Evolutionary conservation across 192 early-diverging fungal species (phyloP).

Genomic region (Coemansia sp.): DNA sequence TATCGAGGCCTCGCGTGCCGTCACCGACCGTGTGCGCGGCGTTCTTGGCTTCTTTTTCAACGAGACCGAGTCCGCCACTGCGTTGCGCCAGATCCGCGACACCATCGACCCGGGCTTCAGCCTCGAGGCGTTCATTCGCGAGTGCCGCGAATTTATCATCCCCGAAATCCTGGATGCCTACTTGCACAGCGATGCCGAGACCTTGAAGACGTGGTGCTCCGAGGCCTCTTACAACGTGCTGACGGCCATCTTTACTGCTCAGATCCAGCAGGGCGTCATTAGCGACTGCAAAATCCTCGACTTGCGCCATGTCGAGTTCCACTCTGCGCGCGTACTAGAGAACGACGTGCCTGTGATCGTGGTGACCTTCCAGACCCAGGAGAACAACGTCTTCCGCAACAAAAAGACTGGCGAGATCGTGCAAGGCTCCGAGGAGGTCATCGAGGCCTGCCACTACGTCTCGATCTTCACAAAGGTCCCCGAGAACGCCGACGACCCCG

Average conservation of each 20-base stretch:
- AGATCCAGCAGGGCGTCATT: slow-evolving; percentile 84
- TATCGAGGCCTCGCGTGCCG: slow-evolving; percentile 70
- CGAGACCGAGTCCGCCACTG: slow-evolving; percentile 92
- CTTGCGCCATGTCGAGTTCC: slow-evolving; percentile 87
- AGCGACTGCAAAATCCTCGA: slow-evolving; percentile 96
- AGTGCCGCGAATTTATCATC: slow-evolving; percentile 89
- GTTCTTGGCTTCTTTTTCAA: slow-evolving; percentile 82
- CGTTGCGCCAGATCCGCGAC: slow-evolving; percentile 79
- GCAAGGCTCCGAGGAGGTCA: slow-evolving; percentile 85
- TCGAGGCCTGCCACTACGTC: slow-evolving; percentile 86
- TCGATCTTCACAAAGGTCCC: slow-evolving; percentile 91
- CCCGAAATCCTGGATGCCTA: slow-evolving; percentile 98
- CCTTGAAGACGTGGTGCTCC: slow-evolving; percentile 91
- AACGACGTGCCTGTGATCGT: slow-evolving; percentile 93
- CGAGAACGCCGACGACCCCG: slow-evolving; percentile 73
- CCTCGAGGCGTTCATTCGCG: slow-evolving; percentile 86
- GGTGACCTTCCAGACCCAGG: slow-evolving; percentile 90
- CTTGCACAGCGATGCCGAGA: slow-evolving; percentile 80
- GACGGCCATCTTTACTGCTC: slow-evolving; percentile 79
- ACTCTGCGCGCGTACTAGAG: slow-evolving; percentile 88
- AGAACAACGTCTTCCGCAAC: slow-evolving; percentile 93
- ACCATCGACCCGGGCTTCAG: slow-evolving; percentile 86
- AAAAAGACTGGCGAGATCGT: slow-evolving; percentile 81
- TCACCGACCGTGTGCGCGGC: slow-evolving; percentile 78
- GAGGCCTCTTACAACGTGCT: slow-evolving; percentile 89